These are phyloP conservation scores for Cladorrhinum sp. DNA, from an alignment of 2,329 filamentous ascomycete species.

Conservation along the genomic window DNA sequence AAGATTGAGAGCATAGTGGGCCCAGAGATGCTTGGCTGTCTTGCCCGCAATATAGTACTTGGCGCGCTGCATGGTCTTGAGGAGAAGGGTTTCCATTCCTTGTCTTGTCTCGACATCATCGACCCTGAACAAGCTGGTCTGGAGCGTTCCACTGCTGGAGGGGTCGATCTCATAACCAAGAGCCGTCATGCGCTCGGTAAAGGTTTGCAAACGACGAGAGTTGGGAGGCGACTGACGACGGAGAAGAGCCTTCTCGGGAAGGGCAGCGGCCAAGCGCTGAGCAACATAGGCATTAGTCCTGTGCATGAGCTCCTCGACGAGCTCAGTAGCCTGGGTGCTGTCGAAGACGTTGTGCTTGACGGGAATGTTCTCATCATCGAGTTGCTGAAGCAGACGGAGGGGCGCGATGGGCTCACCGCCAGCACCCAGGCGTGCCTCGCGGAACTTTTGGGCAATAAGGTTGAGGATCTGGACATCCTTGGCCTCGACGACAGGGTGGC, in stretches of 20 bases:
- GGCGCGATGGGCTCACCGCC: constrained; percentile 77
- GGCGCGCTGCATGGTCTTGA: constrained; percentile 94
- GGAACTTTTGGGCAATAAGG: constrained; percentile 82
- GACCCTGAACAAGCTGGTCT: constrained; percentile 93
- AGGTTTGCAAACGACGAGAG: constrained; percentile 80
- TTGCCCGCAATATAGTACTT: constrained; percentile 91
- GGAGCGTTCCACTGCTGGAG: constrained; percentile 82
- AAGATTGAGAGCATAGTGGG: constrained; percentile 89
- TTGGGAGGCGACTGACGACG: constrained; percentile 84
- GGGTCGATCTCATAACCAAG: constrained; percentile 88
- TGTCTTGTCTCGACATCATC: constrained; percentile 86
- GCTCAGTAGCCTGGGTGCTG: constrained; percentile 81
- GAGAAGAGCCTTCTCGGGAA: constrained; percentile 90
- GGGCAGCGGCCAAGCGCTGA: constrained; percentile 70
- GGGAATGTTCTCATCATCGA: constrained; percentile 97
- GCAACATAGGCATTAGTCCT: constrained; percentile 90
- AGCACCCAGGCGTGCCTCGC: constrained; percentile 79
- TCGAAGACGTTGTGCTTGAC: constrained; percentile 97
- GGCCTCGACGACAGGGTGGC: constrained; percentile 62
- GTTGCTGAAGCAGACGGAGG: constrained; percentile 83
- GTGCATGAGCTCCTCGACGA: constrained; percentile 92
- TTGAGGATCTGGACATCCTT: constrained; percentile 80
- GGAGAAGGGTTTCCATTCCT: constrained; percentile 93
- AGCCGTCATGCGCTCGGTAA: constrained; percentile 88
- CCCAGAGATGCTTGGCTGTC: constrained; percentile 70